Evolutionary conservation across 2,329 filamentous ascomycete species (phyloP).

Genomic region (Colletotrichum gigasporum): DNA sequence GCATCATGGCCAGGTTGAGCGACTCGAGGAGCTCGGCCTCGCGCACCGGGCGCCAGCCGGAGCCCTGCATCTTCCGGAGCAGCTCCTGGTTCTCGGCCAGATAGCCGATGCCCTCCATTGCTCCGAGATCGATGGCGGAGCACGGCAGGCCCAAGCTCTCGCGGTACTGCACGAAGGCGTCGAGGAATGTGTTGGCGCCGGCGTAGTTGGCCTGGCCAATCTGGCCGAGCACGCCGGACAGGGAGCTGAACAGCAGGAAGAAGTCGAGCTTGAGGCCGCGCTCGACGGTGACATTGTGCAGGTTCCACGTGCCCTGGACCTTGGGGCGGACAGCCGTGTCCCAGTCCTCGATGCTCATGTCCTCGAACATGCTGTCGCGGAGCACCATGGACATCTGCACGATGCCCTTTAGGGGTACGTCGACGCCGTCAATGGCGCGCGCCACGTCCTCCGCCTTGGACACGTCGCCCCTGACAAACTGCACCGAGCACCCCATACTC

Average conservation of each 20-base stretch:
- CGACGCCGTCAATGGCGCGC: conserved; percentile 32
- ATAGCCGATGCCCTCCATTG: conserved; percentile 47
- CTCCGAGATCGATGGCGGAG: conserved; percentile 49
- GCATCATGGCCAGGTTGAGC: background rate
- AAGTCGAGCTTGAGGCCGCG: conserved; percentile 41
- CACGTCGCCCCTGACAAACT: conserved; percentile 44
- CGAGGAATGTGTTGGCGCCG: conserved; percentile 51
- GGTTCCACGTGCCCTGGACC: conserved; percentile 51
- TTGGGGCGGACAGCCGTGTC: conserved; percentile 47
- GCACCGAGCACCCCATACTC: conserved; percentile 36
- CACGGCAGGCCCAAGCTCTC: conserved; percentile 44
- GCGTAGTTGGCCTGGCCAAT: conserved; percentile 50
- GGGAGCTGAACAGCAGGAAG: conserved; percentile 47
- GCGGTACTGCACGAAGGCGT: conserved; percentile 48
- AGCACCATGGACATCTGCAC: conserved; percentile 51
- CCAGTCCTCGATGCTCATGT: too few species aligned
- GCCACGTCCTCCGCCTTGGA: conserved; percentile 37
- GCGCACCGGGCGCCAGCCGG: conserved; percentile 5
- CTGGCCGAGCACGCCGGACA: conserved; percentile 44
- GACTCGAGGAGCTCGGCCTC: conserved; percentile 32
- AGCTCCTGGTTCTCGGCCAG: conserved; percentile 36
- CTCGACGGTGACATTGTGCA: conserved; percentile 44
- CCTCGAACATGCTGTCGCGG: too few species aligned
- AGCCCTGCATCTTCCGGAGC: conserved; percentile 5
- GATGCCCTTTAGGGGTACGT: conserved; percentile 46